Evolutionary conservation across 192 early-diverging fungal species (phyloP).

Genomic region (Gryganskiella cystojenkinii): DNA sequence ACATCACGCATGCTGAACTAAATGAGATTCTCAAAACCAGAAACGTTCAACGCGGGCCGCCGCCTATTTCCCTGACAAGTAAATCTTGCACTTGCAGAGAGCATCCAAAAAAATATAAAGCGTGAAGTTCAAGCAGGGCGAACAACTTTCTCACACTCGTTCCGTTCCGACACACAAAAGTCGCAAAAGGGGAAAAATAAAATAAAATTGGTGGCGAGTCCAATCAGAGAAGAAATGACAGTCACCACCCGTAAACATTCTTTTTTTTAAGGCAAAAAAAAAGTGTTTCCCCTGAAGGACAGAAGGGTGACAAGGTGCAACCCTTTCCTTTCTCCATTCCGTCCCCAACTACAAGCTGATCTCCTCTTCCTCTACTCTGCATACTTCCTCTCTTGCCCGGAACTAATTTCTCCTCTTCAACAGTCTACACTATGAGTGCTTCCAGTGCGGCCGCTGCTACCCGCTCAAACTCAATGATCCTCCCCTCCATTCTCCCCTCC

Average conservation of each 20-base stretch:
- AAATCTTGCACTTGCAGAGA: too few species aligned
- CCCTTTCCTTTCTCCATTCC: neutral
- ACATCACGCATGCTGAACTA: too few species aligned
- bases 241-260: neutral
- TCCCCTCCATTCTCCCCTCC: slow-evolving; percentile 46
- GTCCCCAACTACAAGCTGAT: neutral
- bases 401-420: neutral
- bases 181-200: neutral
- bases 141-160: too few species aligned
- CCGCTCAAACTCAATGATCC: slow-evolving; percentile 32
- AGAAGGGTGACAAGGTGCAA: neutral
- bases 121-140: too few species aligned
- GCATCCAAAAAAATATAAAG: too few species aligned
- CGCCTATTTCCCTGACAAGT: too few species aligned
- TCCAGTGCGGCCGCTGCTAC: slow-evolving; percentile 50
- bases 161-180: too few species aligned
- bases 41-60: too few species aligned
- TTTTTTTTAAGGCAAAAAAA: neutral
- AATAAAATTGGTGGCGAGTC: neutral
- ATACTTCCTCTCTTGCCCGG: neutral
- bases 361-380: neutral
- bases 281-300: neutral
- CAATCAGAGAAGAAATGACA: too few species aligned
- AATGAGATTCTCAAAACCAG: too few species aligned
- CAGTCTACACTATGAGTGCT: slow-evolving; percentile 34